Evolutionary conservation across 352 stramenopile genomes (phyloP).

Genomic region (Phytophthora fragariae): DNA sequence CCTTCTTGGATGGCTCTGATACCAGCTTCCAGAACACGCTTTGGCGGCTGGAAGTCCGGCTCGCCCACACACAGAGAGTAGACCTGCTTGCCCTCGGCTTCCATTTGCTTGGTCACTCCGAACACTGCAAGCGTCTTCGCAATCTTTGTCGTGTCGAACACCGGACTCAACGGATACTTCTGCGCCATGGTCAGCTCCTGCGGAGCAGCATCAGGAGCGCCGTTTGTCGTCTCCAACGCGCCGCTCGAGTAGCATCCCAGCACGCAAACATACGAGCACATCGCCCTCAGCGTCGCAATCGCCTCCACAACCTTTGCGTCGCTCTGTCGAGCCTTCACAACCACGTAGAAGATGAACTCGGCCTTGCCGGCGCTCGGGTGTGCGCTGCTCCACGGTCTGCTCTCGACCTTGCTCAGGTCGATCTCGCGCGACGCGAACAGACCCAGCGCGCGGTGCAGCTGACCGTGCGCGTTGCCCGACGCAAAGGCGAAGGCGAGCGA

Average conservation of each 20-base stretch:
- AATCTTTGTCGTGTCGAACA: conserved; percentile 84
- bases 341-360: conserved; percentile 79
- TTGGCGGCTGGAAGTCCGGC: conserved; percentile 94
- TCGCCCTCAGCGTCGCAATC: conserved; percentile 76
- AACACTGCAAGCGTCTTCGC: conserved; percentile 96
- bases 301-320: conserved; percentile 75
- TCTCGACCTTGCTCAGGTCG: conserved; percentile 79
- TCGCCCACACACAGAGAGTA: conserved; percentile 95
- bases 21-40: conserved; percentile 91
- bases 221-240: conserved; percentile 1
- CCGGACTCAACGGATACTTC: conserved; percentile 74
- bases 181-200: conserved; percentile 49
- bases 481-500: conserved; percentile 79
- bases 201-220: background rate
- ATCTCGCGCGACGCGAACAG: conserved; percentile 70
- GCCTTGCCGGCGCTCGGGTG: conserved; percentile 43
- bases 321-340: conserved; percentile 65
- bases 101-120: conserved; percentile 94
- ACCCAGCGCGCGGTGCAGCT: conserved; percentile 71
- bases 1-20: conserved; percentile 68
- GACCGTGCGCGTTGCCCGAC: conserved; percentile 62
- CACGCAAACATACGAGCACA: conserved; percentile 85
- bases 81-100: conserved; percentile 92
- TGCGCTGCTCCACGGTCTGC: conserved; percentile 50
- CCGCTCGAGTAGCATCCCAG: conserved; percentile 85